These are phyloP conservation scores for Lachnellula willkommii DNA, from an alignment of 2,329 filamentous ascomycete genomes.

Conservation along the genomic window DNA sequence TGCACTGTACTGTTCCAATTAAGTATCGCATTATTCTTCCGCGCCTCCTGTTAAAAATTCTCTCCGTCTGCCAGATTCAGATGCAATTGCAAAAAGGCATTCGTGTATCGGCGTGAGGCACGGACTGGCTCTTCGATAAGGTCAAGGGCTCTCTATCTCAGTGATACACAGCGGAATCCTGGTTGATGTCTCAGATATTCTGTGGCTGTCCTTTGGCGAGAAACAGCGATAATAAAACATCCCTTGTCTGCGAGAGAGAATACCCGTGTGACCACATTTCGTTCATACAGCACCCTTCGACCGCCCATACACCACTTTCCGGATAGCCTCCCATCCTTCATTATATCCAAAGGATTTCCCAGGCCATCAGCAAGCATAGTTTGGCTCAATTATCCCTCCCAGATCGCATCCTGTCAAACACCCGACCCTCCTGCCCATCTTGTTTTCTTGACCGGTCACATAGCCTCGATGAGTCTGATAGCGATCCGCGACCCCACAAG, in stretches of 20 bases:
- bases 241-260: slow-evolving; percentile 13
- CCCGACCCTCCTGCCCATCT: slow-evolving; percentile 2
- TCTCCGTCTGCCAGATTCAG: not conserved
- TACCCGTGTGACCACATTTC: slow-evolving; percentile 21
- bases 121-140: slow-evolving; percentile 18
- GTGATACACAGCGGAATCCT: slow-evolving; percentile 16
- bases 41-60: not conserved
- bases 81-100: not conserved
- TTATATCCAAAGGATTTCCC: not conserved
- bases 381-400: not conserved
- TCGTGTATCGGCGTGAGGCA: slow-evolving; percentile 20
- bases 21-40: not conserved
- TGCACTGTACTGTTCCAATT: not conserved
- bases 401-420: not conserved
- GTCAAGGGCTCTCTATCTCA: not conserved
- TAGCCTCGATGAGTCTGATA: slow-evolving; percentile 34
- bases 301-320: slow-evolving; percentile 1
- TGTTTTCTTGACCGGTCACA: slow-evolving; percentile 10
- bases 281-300: not conserved
- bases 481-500: slow-evolving; percentile 26
- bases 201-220: slow-evolving; percentile 14
- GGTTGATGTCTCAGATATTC: slow-evolving; percentile 18
- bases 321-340: slow-evolving; percentile 7
- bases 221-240: slow-evolving; percentile 17
- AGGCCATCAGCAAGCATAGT: not conserved